Base-by-base conservation (phyloP, 2,329 filamentous ascomycete species). In the Xylaria sp. region DNA sequence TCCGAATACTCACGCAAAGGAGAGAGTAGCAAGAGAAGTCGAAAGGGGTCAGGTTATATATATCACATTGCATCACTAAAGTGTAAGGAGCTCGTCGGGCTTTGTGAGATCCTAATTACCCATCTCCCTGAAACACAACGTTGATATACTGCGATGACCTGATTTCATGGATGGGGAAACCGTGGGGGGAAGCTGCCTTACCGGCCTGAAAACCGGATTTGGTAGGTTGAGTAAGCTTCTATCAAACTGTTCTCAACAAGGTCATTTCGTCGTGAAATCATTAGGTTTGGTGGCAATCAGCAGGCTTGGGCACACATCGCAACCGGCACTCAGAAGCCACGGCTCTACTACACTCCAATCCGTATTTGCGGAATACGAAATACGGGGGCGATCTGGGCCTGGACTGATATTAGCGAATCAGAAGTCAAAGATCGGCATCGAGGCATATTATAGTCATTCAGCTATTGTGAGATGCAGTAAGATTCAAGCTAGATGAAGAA, bases 321-420 rank as follows among this genome's bases (percentile, higher is more conserved):
- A 46, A 23, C n/a, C 4, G 23, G 26, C 26, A n/a, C 38, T 15
- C 33, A 36, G 38, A 23, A 38, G 51, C 51, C 31, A 56, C 53
- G 4, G 13, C 33, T 31, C 49, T 33, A 26, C 3, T 33, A 15
- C 17, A 33, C 9, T 11, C 46, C 53, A 38, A 13, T 9, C 59
- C 4, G 44, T 36, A 15, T 23, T 42, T 60, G 28, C 20, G 48
- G 40, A n/a, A 69, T 66, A 63, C 63, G 63, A 66, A 63, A 63
- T 69, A 69, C 63, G 62, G 62, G 57, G 33, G 56, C 17, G 28
- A 42, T 40, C 48, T 36, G 42, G 59, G 15, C 28, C 42, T 28
- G 26, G 40, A 44, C 42, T 31, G 26, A 31, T 15, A 10, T 17
- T 4, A 17, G 42, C 59, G 36, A 69, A 61, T 68, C 64, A 58